Conservation (phyloP, 768 basidiomycete genomes). For the Nevesoporus exiguus region DNA sequence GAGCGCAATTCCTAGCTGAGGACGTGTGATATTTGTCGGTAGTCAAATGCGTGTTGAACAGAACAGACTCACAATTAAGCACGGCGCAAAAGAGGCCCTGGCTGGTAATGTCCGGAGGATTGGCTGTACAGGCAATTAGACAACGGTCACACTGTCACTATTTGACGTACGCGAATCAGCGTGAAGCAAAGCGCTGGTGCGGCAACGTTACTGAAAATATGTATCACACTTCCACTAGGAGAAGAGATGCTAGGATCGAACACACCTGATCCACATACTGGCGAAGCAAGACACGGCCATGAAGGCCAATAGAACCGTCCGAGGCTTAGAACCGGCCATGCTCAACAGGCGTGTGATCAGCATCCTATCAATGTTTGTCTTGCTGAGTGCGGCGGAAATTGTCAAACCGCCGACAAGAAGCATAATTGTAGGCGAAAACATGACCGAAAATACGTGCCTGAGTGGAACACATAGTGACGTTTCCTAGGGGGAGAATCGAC, state of each 20-base stretch:
- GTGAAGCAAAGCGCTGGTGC: conserved; percentile 97
- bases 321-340: conserved; percentile 85
- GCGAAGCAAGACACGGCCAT: conserved; percentile 98
- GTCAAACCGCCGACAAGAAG: conserved; percentile 97
- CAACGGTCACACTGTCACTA: neutral
- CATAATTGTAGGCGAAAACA: conserved; percentile 99
- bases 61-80: conserved; percentile 70
- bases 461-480: neutral
- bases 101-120: conserved; percentile 89
- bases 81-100: conserved; percentile 82
- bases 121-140: conserved; percentile 51
- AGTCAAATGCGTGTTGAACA: neutral
- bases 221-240: conserved; percentile 5
- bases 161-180: conserved; percentile 73
- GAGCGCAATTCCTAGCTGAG: conserved; percentile 91
- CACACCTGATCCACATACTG: conserved; percentile 97
- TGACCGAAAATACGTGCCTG: conserved; percentile 88
- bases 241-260: neutral
- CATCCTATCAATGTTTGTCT: conserved; percentile 91
- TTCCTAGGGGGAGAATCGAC: neutral
- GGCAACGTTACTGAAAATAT: conserved; percentile 75
- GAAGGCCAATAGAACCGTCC: conserved; percentile 84
- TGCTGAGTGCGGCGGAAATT: conserved; percentile 92
- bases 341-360: conserved; percentile 87
- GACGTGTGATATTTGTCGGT: neutral